These are phyloP conservation scores for Phascolomyces articulosus DNA, from an alignment of 371 early-diverging fungal species.

Conservation along the genomic window DNA sequence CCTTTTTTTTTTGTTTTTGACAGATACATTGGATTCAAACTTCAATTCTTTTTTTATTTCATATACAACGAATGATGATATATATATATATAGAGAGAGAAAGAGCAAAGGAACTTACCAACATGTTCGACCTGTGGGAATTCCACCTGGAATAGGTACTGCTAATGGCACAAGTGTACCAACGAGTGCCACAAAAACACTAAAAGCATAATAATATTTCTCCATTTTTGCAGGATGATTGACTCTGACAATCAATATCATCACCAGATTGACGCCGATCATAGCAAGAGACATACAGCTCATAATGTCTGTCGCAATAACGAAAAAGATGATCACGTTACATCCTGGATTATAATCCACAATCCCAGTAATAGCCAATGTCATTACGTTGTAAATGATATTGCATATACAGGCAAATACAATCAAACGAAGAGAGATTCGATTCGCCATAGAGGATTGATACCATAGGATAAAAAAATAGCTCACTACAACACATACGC, in stretches of 20 bases:
- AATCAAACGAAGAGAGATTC: constrained; percentile 41
- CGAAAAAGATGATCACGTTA: constrained; percentile 18
- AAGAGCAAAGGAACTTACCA: constrained; percentile 1
- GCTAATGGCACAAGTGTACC: constrained; percentile 19
- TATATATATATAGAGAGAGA: too few species aligned
- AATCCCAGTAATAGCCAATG: constrained; percentile 13
- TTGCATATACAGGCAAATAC: constrained; percentile 25
- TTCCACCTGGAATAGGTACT: neutral
- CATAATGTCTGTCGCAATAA: constrained; percentile 32
- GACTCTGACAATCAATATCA: constrained; percentile 33
- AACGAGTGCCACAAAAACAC: constrained; percentile 15
- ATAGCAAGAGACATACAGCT: constrained; percentile 33
- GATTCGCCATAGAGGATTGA: constrained; percentile 26
- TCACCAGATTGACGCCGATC: constrained; percentile 37
- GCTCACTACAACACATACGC: constrained; percentile 15
- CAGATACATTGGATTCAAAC: too few species aligned
- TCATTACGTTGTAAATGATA: constrained; percentile 21
- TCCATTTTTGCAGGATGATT: constrained; percentile 26
- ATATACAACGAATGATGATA: too few species aligned
- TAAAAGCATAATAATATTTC: constrained; percentile 29
- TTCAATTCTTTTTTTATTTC: too few species aligned
- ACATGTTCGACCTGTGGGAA: neutral
- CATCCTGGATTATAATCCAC: constrained; percentile 14
- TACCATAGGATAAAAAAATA: constrained; percentile 27
- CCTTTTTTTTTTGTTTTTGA: too few species aligned